These are phyloP conservation scores for Apostasia ramifera DNA, from an alignment of 106 monocot species.

Conservation along the genomic window DNA sequence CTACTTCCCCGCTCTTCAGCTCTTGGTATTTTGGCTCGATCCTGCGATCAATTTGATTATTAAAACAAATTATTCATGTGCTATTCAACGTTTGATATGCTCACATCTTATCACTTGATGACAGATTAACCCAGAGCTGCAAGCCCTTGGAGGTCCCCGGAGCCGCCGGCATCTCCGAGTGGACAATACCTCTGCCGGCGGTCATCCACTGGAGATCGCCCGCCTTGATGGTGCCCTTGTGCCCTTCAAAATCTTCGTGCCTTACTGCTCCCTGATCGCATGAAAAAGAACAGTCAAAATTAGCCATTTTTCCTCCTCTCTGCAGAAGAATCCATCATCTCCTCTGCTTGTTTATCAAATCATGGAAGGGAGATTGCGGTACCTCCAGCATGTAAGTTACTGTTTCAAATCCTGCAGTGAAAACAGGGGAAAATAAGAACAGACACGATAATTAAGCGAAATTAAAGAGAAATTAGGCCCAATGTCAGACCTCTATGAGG, in stretches of 20 bases:
- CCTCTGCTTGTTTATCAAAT: background rate
- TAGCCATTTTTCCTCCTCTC: too few species aligned
- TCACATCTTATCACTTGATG: constrained; percentile 75
- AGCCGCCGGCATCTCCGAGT: constrained; percentile 72
- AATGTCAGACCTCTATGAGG: constrained; percentile 68
- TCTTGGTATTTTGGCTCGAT: constrained; percentile 78
- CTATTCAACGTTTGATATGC: background rate
- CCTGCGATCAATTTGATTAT: constrained; percentile 21
- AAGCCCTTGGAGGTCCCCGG: constrained; percentile 55
- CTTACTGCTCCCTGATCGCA: constrained; percentile 53
- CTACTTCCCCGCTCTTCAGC: constrained; percentile 53
- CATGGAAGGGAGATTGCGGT: background rate
- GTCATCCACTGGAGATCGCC: constrained; percentile 96
- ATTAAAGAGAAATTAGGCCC: background rate
- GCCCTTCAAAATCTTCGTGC: constrained; percentile 76
- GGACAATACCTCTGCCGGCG: constrained; percentile 70
- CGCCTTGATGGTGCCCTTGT: constrained; percentile 60
- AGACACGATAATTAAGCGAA: background rate
- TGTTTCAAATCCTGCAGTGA: constrained; percentile 69
- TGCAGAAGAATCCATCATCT: too few species aligned
- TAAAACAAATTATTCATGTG: background rate
- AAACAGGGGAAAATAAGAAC: constrained; percentile 5
- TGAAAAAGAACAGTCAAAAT: background rate
- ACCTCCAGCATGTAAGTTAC: constrained; percentile 93
- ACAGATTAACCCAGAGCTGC: constrained; percentile 91